phyloP scores from a whole-genome alignment of 768 basidiomycete species.

The Phylloporus sp. region DNA sequence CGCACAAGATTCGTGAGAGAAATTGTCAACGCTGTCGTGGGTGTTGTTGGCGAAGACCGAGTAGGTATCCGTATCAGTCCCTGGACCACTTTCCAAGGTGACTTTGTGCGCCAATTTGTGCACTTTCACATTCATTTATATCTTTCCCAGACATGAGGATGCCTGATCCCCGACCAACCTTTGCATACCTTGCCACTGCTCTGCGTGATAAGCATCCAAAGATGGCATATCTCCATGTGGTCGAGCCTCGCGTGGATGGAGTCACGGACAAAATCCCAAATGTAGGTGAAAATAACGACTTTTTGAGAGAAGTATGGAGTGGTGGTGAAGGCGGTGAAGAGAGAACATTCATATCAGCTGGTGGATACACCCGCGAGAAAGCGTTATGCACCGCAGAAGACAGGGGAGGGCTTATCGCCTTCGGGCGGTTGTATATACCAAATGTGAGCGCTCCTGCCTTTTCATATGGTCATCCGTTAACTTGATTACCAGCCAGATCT shows the following conservation, averaged over 20 bases:
- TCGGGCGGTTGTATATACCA: constrained; percentile 34
- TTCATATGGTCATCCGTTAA: background rate
- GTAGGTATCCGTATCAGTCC: constrained; percentile 55
- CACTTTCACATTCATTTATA: background rate
- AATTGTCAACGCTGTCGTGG: constrained; percentile 45
- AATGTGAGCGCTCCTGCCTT: constrained; percentile 30
- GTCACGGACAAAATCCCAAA: background rate
- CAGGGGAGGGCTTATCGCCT: constrained; percentile 22
- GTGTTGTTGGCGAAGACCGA: constrained; percentile 50
- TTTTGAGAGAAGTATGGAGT: constrained; percentile 43
- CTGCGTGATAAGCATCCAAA: constrained; percentile 30
- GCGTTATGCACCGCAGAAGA: constrained; percentile 37
- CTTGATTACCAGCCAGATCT: constrained; percentile 26
- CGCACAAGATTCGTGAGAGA: constrained; percentile 54
- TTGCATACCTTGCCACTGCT: constrained; percentile 42
- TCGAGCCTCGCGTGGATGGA: constrained; percentile 36
- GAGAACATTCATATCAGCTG: constrained; percentile 37
- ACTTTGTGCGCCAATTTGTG: background rate
- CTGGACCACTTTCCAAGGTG: constrained; percentile 43
- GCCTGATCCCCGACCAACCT: constrained; percentile 51
- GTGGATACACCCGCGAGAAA: constrained; percentile 39
- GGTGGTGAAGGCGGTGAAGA: constrained; percentile 22
- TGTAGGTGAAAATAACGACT: constrained; percentile 35
- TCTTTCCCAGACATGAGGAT: constrained; percentile 44
- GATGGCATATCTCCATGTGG: constrained; percentile 50